Evolutionary conservation across 768 basidiomycete genomes (phyloP).

Genomic region (Russula griseocarnosa): DNA sequence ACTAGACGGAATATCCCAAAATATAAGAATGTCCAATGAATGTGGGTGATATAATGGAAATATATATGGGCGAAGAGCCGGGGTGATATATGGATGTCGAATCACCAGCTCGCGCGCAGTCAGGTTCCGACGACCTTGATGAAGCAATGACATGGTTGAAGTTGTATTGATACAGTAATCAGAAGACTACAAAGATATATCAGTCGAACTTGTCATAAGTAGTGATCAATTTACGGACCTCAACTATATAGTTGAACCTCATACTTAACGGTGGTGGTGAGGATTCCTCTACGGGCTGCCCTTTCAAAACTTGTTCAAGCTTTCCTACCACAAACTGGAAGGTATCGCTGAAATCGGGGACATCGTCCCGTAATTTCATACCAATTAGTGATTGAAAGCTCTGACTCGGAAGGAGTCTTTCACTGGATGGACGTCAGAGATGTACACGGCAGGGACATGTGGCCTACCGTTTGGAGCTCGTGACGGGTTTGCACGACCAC

Average conservation of each 20-base stretch:
- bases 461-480: conserved; percentile 44
- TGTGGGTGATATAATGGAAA: conserved; percentile 81
- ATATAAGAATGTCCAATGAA: conserved; percentile 67
- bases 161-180: conserved; percentile 30
- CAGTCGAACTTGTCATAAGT: neutral
- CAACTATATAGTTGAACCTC: conserved; percentile 23
- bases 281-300: conserved; percentile 31
- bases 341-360: conserved; percentile 41
- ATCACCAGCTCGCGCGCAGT: conserved; percentile 37
- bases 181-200: conserved; percentile 4
- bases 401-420: conserved; percentile 46
- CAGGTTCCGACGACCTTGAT: conserved; percentile 47
- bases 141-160: conserved; percentile 46
- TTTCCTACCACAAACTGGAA: conserved; percentile 50
- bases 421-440: conserved; percentile 34
- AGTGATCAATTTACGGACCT: conserved; percentile 19
- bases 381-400: conserved; percentile 44
- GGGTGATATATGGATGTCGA: conserved; percentile 56
- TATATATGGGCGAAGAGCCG: conserved; percentile 46
- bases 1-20: conserved; percentile 67
- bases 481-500: conserved; percentile 55
- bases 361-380: conserved; percentile 39
- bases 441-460: neutral
- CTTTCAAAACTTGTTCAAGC: conserved; percentile 49
- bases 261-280: conserved; percentile 31